Conservation (phyloP, 768 basidiomycete genomes). For the Pleurotus djamor region DNA sequence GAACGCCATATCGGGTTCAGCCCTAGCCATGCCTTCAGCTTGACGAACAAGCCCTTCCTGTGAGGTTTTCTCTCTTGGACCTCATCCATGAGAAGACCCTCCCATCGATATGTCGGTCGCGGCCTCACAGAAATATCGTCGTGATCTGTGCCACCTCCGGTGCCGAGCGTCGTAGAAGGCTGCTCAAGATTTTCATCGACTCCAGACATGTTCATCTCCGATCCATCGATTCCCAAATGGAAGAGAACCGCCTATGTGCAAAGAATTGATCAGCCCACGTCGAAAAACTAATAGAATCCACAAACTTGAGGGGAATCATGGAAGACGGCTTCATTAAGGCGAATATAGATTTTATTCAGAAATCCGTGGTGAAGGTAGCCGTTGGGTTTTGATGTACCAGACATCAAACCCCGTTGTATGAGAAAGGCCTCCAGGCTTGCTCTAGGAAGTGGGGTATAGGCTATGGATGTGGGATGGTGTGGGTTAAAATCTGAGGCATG, state of each 20-base stretch:
- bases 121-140: slow-evolving; percentile 58
- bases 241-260: slow-evolving; percentile 53
- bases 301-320: slow-evolving; percentile 49
- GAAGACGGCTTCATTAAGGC: slow-evolving; percentile 68
- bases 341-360: slow-evolving; percentile 70
- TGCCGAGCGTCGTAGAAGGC: slow-evolving; percentile 55
- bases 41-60: slow-evolving; percentile 35
- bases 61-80: slow-evolving; percentile 27
- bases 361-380: slow-evolving; percentile 64
- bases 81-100: slow-evolving; percentile 61
- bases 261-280: background rate
- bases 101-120: slow-evolving; percentile 68
- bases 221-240: slow-evolving; percentile 51
- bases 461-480: slow-evolving; percentile 68
- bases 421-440: slow-evolving; percentile 65
- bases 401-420: slow-evolving; percentile 54
- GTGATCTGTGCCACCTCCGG: slow-evolving; percentile 71
- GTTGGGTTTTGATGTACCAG: slow-evolving; percentile 35
- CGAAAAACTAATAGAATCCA: background rate
- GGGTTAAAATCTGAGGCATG: slow-evolving; percentile 68
- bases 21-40: slow-evolving; percentile 68
- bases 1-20: slow-evolving; percentile 61
- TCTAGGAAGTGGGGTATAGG: slow-evolving; percentile 67
- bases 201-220: slow-evolving; percentile 62
- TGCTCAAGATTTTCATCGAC: slow-evolving; percentile 52